A percentile compares a stretch with the other conserved stretches of the same genome.
phyloP scores from a whole-genome alignment of 305 asterid genomes.

The Petunia hybrid region DNA sequence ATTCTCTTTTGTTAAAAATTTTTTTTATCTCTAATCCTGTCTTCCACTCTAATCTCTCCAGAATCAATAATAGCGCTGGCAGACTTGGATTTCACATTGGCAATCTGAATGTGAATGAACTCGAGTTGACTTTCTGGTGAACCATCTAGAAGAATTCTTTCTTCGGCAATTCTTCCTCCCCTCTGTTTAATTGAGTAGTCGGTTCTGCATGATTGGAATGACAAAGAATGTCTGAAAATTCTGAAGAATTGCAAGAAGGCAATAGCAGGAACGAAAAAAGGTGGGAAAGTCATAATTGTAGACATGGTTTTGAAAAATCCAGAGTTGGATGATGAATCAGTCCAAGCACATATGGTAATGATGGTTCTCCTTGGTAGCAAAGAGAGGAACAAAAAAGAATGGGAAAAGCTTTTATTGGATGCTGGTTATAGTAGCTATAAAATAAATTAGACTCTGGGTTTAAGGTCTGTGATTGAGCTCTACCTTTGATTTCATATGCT shows the following conservation, averaged over 20 bases:
- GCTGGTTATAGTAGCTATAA: constrained; percentile 32
- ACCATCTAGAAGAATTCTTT: background rate
- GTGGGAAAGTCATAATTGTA: constrained; percentile 33
- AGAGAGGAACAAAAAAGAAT: constrained; percentile 37
- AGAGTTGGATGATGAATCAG: background rate
- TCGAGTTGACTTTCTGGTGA: too few relatives aligned
- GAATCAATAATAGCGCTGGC: too few relatives aligned
- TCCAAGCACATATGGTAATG: constrained; percentile 30
- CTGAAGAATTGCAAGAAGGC: constrained; percentile 35
- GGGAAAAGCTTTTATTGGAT: constrained; percentile 29
- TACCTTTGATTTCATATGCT: constrained; percentile 5
- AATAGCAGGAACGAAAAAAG: constrained; percentile 18
- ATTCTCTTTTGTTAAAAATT: too few relatives aligned
- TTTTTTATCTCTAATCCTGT: too few relatives aligned
- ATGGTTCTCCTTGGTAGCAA: constrained; percentile 26
- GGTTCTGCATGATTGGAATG: constrained; percentile 38
- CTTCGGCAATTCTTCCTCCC: background rate
- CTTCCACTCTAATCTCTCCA: too few relatives aligned
- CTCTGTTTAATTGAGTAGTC: constrained; percentile 1
- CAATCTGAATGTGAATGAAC: too few relatives aligned
- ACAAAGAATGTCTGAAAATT: constrained; percentile 34
- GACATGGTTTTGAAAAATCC: constrained; percentile 34
- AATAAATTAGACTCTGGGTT: background rate
- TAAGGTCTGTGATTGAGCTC: constrained; percentile 22
- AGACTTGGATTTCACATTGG: too few relatives aligned